phyloP scores from a whole-genome alignment of 2,329 filamentous ascomycete genomes.

The Zymoseptoria ardabiliae region DNA sequence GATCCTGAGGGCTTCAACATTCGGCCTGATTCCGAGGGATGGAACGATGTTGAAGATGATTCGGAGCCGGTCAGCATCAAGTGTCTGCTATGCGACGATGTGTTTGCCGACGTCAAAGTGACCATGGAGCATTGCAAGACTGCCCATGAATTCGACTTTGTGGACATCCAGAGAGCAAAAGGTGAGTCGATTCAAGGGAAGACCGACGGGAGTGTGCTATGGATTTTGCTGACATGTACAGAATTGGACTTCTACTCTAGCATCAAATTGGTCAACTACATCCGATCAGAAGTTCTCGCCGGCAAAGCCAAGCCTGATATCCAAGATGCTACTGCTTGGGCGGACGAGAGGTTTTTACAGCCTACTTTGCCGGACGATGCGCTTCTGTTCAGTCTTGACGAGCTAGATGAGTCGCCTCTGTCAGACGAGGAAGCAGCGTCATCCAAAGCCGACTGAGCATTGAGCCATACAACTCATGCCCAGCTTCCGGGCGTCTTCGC shows the following conservation, averaged over 20 bases:
- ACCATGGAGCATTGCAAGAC: constrained; percentile 34
- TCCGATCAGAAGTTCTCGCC: constrained; percentile 36
- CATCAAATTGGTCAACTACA: constrained; percentile 44
- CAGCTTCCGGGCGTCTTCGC: not conserved
- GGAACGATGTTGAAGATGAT: constrained; percentile 40
- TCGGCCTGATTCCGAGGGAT: constrained; percentile 33
- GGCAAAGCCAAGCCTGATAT: constrained; percentile 44
- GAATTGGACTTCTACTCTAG: constrained; percentile 39
- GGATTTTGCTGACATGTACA: constrained; percentile 12
- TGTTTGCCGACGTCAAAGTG: constrained; percentile 25
- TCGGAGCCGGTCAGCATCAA: constrained; percentile 32
- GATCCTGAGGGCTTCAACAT: constrained; percentile 21
- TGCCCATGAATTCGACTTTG: constrained; percentile 36
- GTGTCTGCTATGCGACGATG: constrained; percentile 35
- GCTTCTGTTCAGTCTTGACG: constrained; percentile 78
- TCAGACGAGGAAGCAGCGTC: constrained; percentile 7
- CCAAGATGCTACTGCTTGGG: constrained; percentile 56
- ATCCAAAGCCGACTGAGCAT: not conserved
- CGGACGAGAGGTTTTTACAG: constrained; percentile 73
- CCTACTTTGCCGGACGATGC: constrained; percentile 86
- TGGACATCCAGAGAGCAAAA: constrained; percentile 27
- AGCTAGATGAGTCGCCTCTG: constrained; percentile 47
- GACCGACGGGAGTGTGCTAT: not conserved
- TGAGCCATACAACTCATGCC: not conserved
- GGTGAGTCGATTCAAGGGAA: constrained; percentile 24